phyloP scores from a whole-genome alignment of 1,284 basidiomycete genomes.

The Stygiomarasmius scandens region DNA sequence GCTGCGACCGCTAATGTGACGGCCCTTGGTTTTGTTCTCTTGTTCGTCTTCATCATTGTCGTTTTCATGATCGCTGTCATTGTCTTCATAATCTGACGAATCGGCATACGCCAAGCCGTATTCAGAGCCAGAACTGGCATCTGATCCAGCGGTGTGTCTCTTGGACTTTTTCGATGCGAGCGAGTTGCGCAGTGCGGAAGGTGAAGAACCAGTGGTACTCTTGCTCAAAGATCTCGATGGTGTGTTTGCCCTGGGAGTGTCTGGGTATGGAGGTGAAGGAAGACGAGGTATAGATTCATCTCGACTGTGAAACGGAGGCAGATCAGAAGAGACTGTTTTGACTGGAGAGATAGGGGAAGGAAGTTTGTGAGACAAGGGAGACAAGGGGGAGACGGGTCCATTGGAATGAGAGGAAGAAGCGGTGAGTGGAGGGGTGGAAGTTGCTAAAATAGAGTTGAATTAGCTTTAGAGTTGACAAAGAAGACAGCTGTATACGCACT shows the following conservation, averaged over 20 bases:
- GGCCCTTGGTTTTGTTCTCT: too few species aligned
- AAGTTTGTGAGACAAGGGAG: slow-evolving; percentile 32
- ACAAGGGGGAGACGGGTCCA: slow-evolving; percentile 46
- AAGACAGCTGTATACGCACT: slow-evolving; percentile 34
- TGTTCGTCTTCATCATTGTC: too few species aligned
- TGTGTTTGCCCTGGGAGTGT: neutral
- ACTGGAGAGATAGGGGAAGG: neutral
- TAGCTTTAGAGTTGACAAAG: slow-evolving; percentile 15
- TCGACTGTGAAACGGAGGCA: slow-evolving; percentile 23
- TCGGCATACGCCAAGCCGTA: slow-evolving; percentile 54
- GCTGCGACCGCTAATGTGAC: slow-evolving; percentile 29
- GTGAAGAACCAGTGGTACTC: slow-evolving; percentile 27
- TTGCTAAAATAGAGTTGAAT: slow-evolving; percentile 23
- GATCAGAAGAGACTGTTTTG: slow-evolving; percentile 7
- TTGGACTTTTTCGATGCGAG: slow-evolving; percentile 47
- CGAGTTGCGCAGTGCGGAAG: slow-evolving; percentile 2
- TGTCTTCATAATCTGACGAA: slow-evolving; percentile 43
- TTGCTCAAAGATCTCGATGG: neutral
- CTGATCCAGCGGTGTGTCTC: slow-evolving; percentile 28
- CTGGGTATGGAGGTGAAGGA: neutral
- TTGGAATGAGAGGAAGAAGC: slow-evolving; percentile 39
- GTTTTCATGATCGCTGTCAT: slow-evolving; percentile 36
- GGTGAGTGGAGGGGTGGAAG: slow-evolving; percentile 47
- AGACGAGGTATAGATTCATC: slow-evolving; percentile 13
- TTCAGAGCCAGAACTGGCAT: slow-evolving; percentile 17